phyloP scores from a whole-genome alignment of 768 basidiomycete species.

The Dictyophora rubrovolvata region DNA sequence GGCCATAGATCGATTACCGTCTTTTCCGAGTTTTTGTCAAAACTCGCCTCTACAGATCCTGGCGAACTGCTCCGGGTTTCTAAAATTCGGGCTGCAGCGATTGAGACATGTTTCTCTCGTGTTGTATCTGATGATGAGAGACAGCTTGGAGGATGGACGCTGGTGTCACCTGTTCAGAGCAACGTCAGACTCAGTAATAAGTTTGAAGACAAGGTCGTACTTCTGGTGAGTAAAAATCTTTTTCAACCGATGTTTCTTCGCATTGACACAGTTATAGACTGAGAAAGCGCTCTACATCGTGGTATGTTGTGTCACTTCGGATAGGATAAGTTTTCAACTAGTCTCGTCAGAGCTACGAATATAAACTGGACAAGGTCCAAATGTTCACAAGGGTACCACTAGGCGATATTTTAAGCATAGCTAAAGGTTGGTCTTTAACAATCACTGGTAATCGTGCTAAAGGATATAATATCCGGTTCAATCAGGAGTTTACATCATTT shows the following conservation, averaged over 20 bases:
- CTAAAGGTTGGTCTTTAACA: slow-evolving; percentile 49
- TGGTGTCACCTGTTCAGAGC: slow-evolving; percentile 74
- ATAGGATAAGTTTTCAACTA: not conserved
- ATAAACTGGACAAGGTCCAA: slow-evolving; percentile 85
- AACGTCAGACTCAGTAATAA: slow-evolving; percentile 63
- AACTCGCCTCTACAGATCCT: slow-evolving; percentile 85
- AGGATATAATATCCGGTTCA: not conserved
- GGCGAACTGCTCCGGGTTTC: slow-evolving; percentile 80
- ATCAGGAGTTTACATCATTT: slow-evolving; percentile 89
- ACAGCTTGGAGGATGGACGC: slow-evolving; percentile 80
- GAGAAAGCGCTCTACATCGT: slow-evolving; percentile 61
- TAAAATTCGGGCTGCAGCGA: slow-evolving; percentile 81
- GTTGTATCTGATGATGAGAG: slow-evolving; percentile 70
- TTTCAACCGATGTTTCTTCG: slow-evolving; percentile 1
- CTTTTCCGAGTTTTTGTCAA: slow-evolving; percentile 88
- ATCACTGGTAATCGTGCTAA: not conserved
- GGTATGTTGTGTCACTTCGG: slow-evolving; percentile 33
- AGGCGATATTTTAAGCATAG: slow-evolving; percentile 63
- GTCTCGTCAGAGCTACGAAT: slow-evolving; percentile 71
- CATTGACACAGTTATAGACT: slow-evolving; percentile 24
- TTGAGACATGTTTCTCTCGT: slow-evolving; percentile 76
- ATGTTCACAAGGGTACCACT: slow-evolving; percentile 84
- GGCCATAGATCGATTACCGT: slow-evolving; percentile 80
- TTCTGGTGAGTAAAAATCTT: slow-evolving; percentile 50
- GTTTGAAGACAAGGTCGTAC: slow-evolving; percentile 89